A percentile compares a stretch with the other conserved stretches of the same genome.
Conservation (phyloP, 1,284 basidiomycete genomes). For the Ceratobasidium papillatum region DNA sequence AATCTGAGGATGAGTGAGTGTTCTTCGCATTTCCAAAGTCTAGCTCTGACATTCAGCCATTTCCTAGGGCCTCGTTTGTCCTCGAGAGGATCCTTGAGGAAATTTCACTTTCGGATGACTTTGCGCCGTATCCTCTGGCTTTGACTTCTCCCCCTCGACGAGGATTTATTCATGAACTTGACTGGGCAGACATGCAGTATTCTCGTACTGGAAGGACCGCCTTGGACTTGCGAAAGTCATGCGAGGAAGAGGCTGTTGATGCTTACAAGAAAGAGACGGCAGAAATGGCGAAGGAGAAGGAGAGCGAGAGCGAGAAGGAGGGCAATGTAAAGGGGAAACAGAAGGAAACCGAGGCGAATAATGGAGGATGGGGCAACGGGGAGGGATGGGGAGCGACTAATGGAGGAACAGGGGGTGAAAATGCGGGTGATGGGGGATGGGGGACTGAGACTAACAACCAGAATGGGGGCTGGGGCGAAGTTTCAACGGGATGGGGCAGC, state of each 20-base stretch:
- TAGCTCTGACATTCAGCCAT: neutral
- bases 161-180: neutral
- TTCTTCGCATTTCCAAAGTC: neutral
- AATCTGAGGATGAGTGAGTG: slow-evolving; percentile 5
- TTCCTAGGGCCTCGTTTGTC: neutral
- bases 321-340: neutral
- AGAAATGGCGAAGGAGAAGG: slow-evolving; percentile 1
- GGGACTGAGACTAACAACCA: neutral
- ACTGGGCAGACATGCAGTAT: slow-evolving; percentile 7
- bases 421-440: slow-evolving; percentile 10
- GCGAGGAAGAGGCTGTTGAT: slow-evolving; percentile 9
- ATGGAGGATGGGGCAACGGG: neutral
- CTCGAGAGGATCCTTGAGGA: slow-evolving; percentile 4
- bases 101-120: slow-evolving; percentile 3
- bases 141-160: slow-evolving; percentile 23
- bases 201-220: neutral
- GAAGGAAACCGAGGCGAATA: neutral
- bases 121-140: slow-evolving; percentile 16
- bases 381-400: slow-evolving; percentile 3
- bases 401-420: neutral
- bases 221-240: neutral
- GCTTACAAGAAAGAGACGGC: slow-evolving; percentile 8
- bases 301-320: slow-evolving; percentile 9
- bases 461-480: neutral
- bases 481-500: neutral